A percentile compares a stretch with the other conserved stretches of the same genome.
phyloP scores from a whole-genome alignment of 2,329 filamentous ascomycete genomes.

The Amphichorda felina region DNA sequence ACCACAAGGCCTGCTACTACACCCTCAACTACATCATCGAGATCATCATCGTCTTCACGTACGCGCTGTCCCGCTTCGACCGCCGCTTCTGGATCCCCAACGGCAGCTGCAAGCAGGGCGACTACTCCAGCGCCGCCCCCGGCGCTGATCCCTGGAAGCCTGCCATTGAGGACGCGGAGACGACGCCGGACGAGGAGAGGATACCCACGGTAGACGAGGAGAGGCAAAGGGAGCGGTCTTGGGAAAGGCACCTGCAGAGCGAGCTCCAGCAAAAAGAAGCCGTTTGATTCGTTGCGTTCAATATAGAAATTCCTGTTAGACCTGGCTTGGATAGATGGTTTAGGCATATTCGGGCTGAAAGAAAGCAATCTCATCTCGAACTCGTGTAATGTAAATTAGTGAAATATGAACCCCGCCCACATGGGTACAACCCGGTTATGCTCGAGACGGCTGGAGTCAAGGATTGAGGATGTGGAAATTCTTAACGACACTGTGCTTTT shows the following conservation, averaged over 20 bases:
- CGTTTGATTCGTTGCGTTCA: not conserved
- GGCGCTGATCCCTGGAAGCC: not conserved
- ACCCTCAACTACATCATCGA: slow-evolving; percentile 69
- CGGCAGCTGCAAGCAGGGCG: slow-evolving; percentile 47
- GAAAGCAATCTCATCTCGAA: no score
- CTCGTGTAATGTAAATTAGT: no score
- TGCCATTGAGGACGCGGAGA: not conserved
- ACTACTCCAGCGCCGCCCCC: slow-evolving; percentile 21
- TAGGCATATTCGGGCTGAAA: no score
- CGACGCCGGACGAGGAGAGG: not conserved
- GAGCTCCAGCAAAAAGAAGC: not conserved
- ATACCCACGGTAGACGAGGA: not conserved
- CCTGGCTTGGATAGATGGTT: no score
- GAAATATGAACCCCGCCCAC: no score
- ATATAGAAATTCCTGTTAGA: no score
- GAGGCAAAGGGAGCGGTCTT: not conserved
- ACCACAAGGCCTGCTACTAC: slow-evolving; percentile 65
- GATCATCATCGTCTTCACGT: slow-evolving; percentile 55
- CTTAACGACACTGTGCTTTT: no score
- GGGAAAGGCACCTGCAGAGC: not conserved
- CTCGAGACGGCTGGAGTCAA: no score
- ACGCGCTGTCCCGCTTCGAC: slow-evolving; percentile 59
- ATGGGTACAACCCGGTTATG: no score
- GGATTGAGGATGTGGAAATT: no score
- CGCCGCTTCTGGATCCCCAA: slow-evolving; percentile 64